Conservation (phyloP, 1,284 basidiomycete genomes). For the Trichosporon asahii region DNA sequence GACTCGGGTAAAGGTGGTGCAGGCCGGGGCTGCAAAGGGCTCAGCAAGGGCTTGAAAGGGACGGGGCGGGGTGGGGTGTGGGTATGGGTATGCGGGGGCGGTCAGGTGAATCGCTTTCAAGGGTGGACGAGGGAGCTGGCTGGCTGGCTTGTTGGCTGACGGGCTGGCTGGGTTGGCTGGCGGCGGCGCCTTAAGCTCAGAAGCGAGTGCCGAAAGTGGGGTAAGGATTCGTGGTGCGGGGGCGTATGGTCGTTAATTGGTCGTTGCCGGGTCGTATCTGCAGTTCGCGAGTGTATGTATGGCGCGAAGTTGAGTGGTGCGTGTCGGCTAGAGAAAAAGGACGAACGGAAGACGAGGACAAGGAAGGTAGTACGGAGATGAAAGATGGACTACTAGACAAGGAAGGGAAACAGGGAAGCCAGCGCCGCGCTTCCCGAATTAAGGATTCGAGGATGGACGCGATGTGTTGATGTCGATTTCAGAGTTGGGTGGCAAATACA, state of each 20-base stretch:
- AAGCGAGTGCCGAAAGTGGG: slow-evolving; percentile 10
- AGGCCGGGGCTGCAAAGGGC: neutral
- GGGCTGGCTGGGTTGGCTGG: too few species aligned
- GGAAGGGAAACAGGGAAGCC: neutral
- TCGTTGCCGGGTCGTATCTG: neutral
- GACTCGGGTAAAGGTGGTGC: neutral
- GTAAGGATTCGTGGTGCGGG: neutral
- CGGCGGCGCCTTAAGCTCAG: neutral
- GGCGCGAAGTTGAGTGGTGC: neutral
- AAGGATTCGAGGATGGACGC: slow-evolving; percentile 1
- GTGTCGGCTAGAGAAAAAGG: neutral
- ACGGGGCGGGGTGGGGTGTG: neutral
- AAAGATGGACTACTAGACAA: neutral
- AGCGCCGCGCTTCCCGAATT: neutral
- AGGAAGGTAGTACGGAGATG: neutral
- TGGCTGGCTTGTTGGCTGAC: neutral
- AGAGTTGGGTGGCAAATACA: slow-evolving; percentile 2
- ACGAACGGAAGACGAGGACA: neutral
- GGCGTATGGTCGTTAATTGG: neutral
- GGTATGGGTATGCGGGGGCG: neutral
- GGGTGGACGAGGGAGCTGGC: neutral
- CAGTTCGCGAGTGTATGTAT: neutral
- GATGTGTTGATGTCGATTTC: slow-evolving; percentile 3
- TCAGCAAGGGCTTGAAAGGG: neutral
- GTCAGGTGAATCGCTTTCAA: neutral